Evolutionary conservation across 75 land plant species (phyloP), one percentile per base, ranked within the genome.

Genomic region (Cunninghamia lanceolata): DNA sequence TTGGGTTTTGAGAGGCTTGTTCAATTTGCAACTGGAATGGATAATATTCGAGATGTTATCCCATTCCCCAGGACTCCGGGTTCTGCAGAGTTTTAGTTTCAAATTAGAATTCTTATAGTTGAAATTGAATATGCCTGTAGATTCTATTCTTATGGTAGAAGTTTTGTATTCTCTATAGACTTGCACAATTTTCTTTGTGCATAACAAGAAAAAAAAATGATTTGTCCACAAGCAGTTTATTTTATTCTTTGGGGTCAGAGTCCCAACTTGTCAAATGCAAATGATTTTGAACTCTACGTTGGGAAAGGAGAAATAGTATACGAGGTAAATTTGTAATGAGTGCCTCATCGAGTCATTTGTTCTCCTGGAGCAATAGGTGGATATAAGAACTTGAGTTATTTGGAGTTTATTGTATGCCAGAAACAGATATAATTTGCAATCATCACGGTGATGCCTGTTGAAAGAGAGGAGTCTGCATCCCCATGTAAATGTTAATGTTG

Each of bases 1-100:
- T 87, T 98, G 86, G 99, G 99, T 7, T 98, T 98, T 85, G 99
- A 98, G 89, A 94, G 99, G 84, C 95, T 98, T 45, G 96, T 98
- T 59, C 99, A 95, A 81, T 97, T 94, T 94, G 96, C 95, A 35
- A 98, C 99, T 82, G 99, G 99, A 75, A 90, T 98, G 42, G 99
- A 98, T 38, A 98, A 98, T 77, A 97, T 98, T 34, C 93, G 99
- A 52, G 99, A 98, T 91, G 96, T 91, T 32, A 98, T 98, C 35
- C 99, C 99, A 4, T 98, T 98, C 84, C 99, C 99, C 1, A 90
- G 99, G 32, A 81, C 96, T 17, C 99, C 99, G 53, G 97, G 97
- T 46, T 95, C 96, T 76, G 99, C 99, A 54, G 99, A 98, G 52
- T 98, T 98, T 85, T 98, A 80, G 82, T 80, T 73, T 73, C 75